phyloP scores from a whole-genome alignment of 768 basidiomycete genomes.

The Trametes elegans region DNA sequence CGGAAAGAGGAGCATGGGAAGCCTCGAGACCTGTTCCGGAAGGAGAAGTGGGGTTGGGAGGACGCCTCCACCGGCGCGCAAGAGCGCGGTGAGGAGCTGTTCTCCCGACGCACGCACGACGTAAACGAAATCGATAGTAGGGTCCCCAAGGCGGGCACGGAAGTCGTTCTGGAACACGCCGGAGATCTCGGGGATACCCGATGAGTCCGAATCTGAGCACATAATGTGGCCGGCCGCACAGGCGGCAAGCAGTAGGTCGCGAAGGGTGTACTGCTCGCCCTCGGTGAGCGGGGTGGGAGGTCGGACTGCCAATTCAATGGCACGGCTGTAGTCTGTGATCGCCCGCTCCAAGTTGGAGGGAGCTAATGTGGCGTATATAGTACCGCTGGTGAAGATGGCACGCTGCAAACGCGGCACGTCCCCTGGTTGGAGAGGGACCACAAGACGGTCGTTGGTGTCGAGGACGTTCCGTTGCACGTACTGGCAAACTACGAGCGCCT shows the following conservation, averaged over 20 bases:
- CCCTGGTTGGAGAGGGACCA: constrained; percentile 26
- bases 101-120: constrained; percentile 35
- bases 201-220: constrained; percentile 21
- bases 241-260: constrained; percentile 40
- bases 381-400: constrained; percentile 42
- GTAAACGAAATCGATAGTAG: constrained; percentile 37
- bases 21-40: constrained; percentile 37
- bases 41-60: constrained; percentile 42
- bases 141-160: constrained; percentile 27
- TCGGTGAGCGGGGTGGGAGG: constrained; percentile 26
- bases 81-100: constrained; percentile 32
- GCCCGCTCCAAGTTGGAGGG: constrained; percentile 30
- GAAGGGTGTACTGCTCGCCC: constrained; percentile 30
- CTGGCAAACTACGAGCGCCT: constrained; percentile 35
- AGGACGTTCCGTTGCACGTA: constrained; percentile 32
- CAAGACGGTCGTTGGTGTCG: constrained; percentile 22
- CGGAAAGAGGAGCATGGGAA: constrained; percentile 39
- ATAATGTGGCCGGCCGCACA: constrained; percentile 36
- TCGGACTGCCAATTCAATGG: constrained; percentile 42
- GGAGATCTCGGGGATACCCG: constrained; percentile 24
- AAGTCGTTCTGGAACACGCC: constrained; percentile 24
- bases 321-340: constrained; percentile 38
- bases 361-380: constrained; percentile 33
- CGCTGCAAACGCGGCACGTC: constrained; percentile 45
- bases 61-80: constrained; percentile 35